A percentile compares a stretch with the other conserved stretches of the same genome.
These are phyloP conservation scores for Tetrahymena malaccensis DNA, from an alignment of 73 alveolate species.

Conservation along the genomic window DNA sequence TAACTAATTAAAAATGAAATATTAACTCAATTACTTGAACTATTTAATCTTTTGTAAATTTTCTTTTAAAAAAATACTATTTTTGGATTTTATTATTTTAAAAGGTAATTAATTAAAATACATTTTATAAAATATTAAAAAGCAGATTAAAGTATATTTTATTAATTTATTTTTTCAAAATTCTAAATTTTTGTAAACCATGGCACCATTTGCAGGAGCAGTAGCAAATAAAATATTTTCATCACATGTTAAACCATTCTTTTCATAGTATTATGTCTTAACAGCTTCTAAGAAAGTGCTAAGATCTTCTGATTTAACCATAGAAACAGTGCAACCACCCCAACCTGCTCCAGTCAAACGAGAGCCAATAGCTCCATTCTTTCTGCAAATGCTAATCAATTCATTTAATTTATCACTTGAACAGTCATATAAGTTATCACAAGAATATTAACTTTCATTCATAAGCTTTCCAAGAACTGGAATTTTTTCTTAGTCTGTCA, in stretches of 20 bases:
- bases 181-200: background rate
- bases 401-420: constrained; percentile 75
- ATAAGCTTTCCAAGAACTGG: constrained; percentile 67
- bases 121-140: too few relatives aligned
- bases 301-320: constrained; percentile 49
- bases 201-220: background rate
- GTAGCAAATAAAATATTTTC: background rate
- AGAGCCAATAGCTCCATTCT: constrained; percentile 84
- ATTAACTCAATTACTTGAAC: too few relatives aligned
- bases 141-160: background rate
- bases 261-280: constrained; percentile 50
- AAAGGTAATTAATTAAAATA: too few relatives aligned
- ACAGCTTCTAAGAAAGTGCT: constrained; percentile 37
- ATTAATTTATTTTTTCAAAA: background rate
- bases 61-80: too few relatives aligned
- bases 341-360: constrained; percentile 94
- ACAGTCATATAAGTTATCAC: constrained; percentile 74
- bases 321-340: constrained; percentile 91
- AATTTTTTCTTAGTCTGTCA: constrained; percentile 40
- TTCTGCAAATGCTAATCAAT: constrained; percentile 49
- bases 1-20: too few relatives aligned
- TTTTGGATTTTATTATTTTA: too few relatives aligned
- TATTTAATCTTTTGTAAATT: too few relatives aligned
- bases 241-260: background rate
- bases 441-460: constrained; percentile 70